Base-by-base conservation (phyloP, 78 protist species). In the Mantamonas sphyraenae region DNA sequence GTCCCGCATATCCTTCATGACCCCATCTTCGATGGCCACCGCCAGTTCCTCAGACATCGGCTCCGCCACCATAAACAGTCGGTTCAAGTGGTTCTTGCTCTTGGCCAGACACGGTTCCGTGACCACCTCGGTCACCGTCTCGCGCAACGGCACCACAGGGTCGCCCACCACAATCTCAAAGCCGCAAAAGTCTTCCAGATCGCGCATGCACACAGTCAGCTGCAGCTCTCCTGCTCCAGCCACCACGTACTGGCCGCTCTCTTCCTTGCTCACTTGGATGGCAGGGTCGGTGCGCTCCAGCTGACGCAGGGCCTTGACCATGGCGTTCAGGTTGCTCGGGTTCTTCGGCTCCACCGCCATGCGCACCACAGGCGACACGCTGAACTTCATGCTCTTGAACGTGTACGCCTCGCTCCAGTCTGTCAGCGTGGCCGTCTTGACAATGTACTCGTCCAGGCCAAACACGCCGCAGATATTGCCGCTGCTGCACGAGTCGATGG, bases 221-320 rank as follows among this genome's bases (percentile, higher is more conserved):
- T 88, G 92, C 26, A 71, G 73, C 68, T 79, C 87, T 35, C 86
- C 84, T 0, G 71, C 84, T 3, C 87, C 72, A 19, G 87, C 74
- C 22, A 88, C n/a, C 0, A 88, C 1, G 16, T 35, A 2, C 64
- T 88, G 82, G 63, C 92, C 90, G 30, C 89, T 53, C n/a, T 34
- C 58, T 39, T 47, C 53, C 53, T 12, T 47, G 16, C 28, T 19
- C 28, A 12, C 12, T 16, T 53, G 45, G 57, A 75, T 73, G 39
- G 66, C 64, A 0, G 82, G 81, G 68, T 76, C 81, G 38, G 83
- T 31, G 69, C 55, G 10, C 47, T 55, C 19, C 33, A 78, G 75
- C 31, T 39, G 35, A 24, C 17, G 47, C 62, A 76, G 53, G 1
- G 50, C 81, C 47, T 55, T 56, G 10, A 63, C 68, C 20, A 88